Evolutionary conservation across 495 filamentous ascomycete species (phyloP).

Genomic region (Cercophora newfieldiana): DNA sequence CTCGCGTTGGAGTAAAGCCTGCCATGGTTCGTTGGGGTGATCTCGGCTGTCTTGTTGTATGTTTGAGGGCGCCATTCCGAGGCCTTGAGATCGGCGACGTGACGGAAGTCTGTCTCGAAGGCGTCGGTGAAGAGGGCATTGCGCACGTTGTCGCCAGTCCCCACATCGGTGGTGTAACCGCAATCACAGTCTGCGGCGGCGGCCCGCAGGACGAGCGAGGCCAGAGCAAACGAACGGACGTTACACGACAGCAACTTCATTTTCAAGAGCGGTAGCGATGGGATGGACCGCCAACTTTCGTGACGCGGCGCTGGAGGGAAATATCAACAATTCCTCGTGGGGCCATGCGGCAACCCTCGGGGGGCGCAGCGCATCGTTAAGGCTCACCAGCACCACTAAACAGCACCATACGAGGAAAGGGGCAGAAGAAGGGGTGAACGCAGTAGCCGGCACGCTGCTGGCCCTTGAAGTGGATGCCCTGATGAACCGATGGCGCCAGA

Average conservation of each 20-base stretch:
- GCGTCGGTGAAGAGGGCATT: slow-evolving; percentile 62
- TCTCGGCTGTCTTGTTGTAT: slow-evolving; percentile 57
- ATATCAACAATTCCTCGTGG: neutral
- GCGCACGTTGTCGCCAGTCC: slow-evolving; percentile 20
- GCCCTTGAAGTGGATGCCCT: neutral
- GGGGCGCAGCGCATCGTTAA: neutral
- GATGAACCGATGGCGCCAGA: neutral
- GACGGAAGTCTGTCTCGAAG: slow-evolving; percentile 65
- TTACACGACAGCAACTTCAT: neutral
- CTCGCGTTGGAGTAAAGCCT: slow-evolving; percentile 58
- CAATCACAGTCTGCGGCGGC: slow-evolving; percentile 64
- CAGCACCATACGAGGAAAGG: neutral
- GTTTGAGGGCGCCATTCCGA: slow-evolving; percentile 63
- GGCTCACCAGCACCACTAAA: neutral
- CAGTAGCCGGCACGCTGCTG: neutral
- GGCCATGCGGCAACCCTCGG: neutral
- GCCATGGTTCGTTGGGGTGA: slow-evolving; percentile 63
- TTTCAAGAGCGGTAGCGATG: neutral
- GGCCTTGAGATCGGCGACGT: slow-evolving; percentile 44
- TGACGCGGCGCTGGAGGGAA: neutral
- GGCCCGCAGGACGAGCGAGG: neutral
- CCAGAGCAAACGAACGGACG: neutral
- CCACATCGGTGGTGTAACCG: slow-evolving; percentile 53
- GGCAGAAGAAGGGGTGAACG: neutral
- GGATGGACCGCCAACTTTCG: too few species aligned